phyloP scores from a whole-genome alignment of 768 basidiomycete species.

The Mycena chlorophos region DNA sequence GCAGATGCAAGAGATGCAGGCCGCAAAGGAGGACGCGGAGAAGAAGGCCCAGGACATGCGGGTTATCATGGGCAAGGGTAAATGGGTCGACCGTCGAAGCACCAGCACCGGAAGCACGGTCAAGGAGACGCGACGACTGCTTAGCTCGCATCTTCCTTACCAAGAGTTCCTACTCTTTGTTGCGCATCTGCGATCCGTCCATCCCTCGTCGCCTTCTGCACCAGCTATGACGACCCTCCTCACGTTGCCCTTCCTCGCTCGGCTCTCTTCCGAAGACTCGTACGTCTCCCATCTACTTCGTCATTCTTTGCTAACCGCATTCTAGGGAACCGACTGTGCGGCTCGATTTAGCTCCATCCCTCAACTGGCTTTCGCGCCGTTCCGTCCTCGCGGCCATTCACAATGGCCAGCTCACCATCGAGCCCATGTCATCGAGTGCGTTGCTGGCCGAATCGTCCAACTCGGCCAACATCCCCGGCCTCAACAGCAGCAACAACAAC shows the following conservation, averaged over 20 bases:
- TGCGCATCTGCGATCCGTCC: constrained; percentile 70
- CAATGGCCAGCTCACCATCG: constrained; percentile 82
- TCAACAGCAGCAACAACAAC: constrained; percentile 44
- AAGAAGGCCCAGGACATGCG: constrained; percentile 50
- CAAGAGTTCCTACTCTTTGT: constrained; percentile 80
- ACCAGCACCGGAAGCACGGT: constrained; percentile 28
- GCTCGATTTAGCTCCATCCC: constrained; percentile 88
- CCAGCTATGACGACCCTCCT: constrained; percentile 77
- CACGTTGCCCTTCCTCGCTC: constrained; percentile 72
- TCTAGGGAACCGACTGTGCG: constrained; percentile 87
- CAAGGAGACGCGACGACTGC: constrained; percentile 45
- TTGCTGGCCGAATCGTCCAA: constrained; percentile 57
- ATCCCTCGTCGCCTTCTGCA: constrained; percentile 56
- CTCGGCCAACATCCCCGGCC: constrained; percentile 46
- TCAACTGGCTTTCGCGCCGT: constrained; percentile 92
- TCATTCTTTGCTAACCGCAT: constrained; percentile 6
- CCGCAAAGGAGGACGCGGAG: constrained; percentile 66
- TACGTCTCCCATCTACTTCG: constrained; percentile 43
- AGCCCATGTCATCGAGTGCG: constrained; percentile 69
- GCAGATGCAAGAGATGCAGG: constrained; percentile 75
- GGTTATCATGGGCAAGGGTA: constrained; percentile 63
- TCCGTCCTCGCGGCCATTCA: constrained; percentile 84
- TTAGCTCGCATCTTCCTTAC: constrained; percentile 74
- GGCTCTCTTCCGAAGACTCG: constrained; percentile 83
- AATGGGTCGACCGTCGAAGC: constrained; percentile 54